Base-by-base conservation (phyloP, 495 filamentous ascomycete species). In the Polyplosphaeria fusca region DNA sequence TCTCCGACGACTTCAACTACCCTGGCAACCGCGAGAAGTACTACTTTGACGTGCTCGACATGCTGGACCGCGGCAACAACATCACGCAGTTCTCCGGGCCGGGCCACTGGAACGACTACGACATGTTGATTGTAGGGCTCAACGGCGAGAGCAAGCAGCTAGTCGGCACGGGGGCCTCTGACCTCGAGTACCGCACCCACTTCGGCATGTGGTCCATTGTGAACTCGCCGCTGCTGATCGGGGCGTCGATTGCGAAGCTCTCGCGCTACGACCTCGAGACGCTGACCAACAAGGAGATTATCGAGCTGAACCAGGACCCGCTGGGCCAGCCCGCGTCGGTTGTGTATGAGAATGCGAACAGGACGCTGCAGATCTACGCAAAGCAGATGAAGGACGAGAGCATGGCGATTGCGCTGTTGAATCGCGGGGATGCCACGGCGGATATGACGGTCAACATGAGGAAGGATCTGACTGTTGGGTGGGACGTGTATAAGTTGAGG, bases 331-430 rank as follows among this genome's bases (percentile, higher is more conserved):
- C 50, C 5, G 58, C 52, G 4, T 32, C 43, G 2, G 16, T 61
- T 5, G 27, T 41, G n/a, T 60, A 26, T 14, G 22, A 26, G n/a
- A 30, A 3, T 9, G 49, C 24, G 22, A 42, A 55, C 20, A 45
- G 39, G 12, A 42, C 18, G 7, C 22, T 37, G 14, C 58, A 61
- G 43, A 61, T 61, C 3, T 61, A 61, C 28, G 51, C 58, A 5
- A 46, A 28, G 18, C 13, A 3, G 25, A n/a, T 61, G 49, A 26
- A 41, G 24, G 51, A 61, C 26, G 51, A 53, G 43, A 68, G 63
- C 59, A 58, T 50, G 53, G 59, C 55, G 16, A 48, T 63, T 46
- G 60, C 60, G 26, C 45, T 66, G 55, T 48, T 67, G 45, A 66
- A 64, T 52, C 44, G 64, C 4, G 64, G 64, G 7, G 44, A 40